Evolutionary conservation across 2,329 filamentous ascomycete genomes (phyloP).

Genomic region (Fusarium keratoplasticum): DNA sequence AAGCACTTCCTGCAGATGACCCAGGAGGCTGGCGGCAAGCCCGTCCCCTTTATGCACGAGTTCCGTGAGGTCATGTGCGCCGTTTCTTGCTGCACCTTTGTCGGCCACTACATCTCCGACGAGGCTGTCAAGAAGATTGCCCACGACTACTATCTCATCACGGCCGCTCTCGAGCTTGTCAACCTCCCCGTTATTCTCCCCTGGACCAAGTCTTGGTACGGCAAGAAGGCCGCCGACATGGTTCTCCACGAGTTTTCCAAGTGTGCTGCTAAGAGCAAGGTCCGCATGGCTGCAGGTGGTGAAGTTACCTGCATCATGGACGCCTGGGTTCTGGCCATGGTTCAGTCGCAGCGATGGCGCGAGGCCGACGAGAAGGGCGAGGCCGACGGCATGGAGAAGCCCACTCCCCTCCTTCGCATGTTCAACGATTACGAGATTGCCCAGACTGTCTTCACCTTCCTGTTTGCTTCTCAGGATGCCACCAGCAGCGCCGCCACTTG

Average conservation of each 20-base stretch:
- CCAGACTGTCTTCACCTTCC: constrained; percentile 94
- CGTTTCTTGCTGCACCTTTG: constrained; percentile 95
- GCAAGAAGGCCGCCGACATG: constrained; percentile 95
- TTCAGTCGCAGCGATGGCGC: constrained; percentile 85
- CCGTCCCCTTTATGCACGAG: constrained; percentile 87
- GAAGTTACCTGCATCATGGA: constrained; percentile 94
- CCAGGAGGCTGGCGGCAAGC: constrained; percentile 76
- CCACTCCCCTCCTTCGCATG: constrained; percentile 81
- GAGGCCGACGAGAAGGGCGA: constrained; percentile 81
- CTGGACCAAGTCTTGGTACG: constrained; percentile 96
- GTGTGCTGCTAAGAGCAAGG: constrained; percentile 93
- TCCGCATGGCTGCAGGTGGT: constrained; percentile 89
- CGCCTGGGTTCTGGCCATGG: constrained; percentile 89
- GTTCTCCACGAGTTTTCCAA: constrained; percentile 89
- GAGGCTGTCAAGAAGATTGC: constrained; percentile 93
- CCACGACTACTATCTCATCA: constrained; percentile 97
- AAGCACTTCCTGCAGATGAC: constrained; percentile 81
- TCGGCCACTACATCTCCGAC: constrained; percentile 93
- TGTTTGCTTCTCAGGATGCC: constrained; percentile 97
- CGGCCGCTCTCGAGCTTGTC: constrained; percentile 93
- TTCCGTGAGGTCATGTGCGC: constrained; percentile 97
- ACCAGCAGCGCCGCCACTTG: constrained; percentile 94
- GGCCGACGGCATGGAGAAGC: constrained; percentile 81
- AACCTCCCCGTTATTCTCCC: constrained; percentile 98
- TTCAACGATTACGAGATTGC: constrained; percentile 93